These are phyloP conservation scores for Aspergillus fischeri DNA, from an alignment of 2,329 filamentous ascomycete species.

Conservation along the genomic window DNA sequence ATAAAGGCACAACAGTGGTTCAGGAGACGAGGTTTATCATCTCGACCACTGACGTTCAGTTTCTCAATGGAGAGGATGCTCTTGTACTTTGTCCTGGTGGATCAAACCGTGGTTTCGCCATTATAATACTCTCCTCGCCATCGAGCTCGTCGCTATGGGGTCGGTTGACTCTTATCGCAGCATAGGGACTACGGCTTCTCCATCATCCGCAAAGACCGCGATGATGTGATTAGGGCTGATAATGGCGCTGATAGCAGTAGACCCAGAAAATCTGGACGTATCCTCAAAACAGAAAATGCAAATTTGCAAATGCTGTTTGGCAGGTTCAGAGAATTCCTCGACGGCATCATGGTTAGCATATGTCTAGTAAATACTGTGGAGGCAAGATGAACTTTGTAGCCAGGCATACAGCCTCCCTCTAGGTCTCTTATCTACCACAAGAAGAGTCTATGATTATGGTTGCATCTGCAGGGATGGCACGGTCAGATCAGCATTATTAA, in stretches of 20 bases:
- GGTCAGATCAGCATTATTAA: neutral
- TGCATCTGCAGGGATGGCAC: neutral
- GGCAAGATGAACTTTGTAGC: no score
- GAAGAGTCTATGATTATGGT: no score
- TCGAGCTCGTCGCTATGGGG: neutral
- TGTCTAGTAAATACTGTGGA: no score
- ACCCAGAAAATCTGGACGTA: no score
- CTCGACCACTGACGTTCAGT: neutral
- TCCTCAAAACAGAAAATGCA: neutral
- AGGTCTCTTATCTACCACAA: no score
- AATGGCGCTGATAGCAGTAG: neutral
- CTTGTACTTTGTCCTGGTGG: no score
- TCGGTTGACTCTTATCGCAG: neutral
- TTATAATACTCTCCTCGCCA: neutral
- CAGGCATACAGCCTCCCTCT: no score
- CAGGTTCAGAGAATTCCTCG: no score
- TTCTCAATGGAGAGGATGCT: neutral
- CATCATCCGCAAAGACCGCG: neutral
- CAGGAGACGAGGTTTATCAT: constrained; percentile 1
- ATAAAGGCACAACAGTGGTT: constrained; percentile 8
- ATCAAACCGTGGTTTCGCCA: neutral
- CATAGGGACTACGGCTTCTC: no score
- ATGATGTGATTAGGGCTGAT: constrained; percentile 8
- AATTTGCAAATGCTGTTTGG: neutral
- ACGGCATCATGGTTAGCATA: no score